Base-by-base conservation (phyloP, 2,329 filamentous ascomycete genomes). In the Pyrenophora teres region DNA sequence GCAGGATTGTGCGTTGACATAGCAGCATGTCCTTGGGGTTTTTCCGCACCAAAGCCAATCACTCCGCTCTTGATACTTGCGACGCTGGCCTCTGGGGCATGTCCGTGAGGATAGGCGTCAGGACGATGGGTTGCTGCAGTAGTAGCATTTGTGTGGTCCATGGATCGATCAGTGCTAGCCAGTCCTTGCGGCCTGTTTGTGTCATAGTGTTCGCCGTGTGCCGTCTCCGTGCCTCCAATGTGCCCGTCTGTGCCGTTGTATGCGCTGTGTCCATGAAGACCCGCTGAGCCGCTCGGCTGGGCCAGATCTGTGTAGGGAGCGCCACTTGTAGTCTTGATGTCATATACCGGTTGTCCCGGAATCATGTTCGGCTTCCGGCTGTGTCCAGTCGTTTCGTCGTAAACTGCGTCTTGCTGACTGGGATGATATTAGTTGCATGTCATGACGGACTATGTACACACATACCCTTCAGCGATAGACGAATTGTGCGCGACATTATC, bases 31-130 rank as follows among this genome's bases (percentile, higher is more conserved):
- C 42, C 54, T 21, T 67, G 61, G 8, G 46, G 25, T 4, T 50
- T 42, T 30, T 53, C 56, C 46, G 63, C 57, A 9, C 63, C 58
- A 45, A 70, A 70, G 7, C 74, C 74, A 43, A 74, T 69, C 12
- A 75, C 71, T 41, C 72, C 73, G 50, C 72, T 75, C 60, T 74
- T 74, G 65, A 75, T 72, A 56, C 71, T 74, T 15, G 69, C 68
- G 25, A 63, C 65, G 52, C 71, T 75, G 8, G 57, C 50, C 4
- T 59, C 66, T 12, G 67, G 57, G 21, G 43, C 37, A 6, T 51
- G 33, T 21, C 50, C 50, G 25, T 42, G 39, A 2, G 51, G 50
- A 21, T 54, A 46, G 4, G 57, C 54, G 37, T 66, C 50, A 4
- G 68, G 67, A 32, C 60, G 62, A 7, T 58, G 27, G n/a, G 39